These are phyloP conservation scores for Fistulifera pelliculosa DNA, from an alignment of 108 stramenopile genomes.

Conservation along the genomic window DNA sequence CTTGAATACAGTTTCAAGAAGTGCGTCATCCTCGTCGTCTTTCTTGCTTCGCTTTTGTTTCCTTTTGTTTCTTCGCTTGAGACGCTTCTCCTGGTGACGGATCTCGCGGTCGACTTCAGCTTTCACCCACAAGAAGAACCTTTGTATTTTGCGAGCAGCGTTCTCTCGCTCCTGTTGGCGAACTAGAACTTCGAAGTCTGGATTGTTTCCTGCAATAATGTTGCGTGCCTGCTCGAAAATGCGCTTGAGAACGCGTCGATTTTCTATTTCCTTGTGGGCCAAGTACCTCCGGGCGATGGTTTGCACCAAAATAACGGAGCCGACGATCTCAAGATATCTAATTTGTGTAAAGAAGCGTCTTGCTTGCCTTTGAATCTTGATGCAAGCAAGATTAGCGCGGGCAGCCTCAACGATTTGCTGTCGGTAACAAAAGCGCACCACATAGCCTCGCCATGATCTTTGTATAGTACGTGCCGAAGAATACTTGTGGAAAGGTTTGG, in stretches of 20 bases:
- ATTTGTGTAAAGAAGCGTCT: background rate
- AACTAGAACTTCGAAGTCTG: too few relatives aligned
- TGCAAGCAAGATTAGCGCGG: background rate
- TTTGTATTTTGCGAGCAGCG: conserved; percentile 54
- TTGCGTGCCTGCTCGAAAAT: conserved; percentile 16
- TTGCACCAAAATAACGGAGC: conserved; percentile 50
- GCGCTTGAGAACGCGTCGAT: background rate
- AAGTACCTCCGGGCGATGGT: conserved; percentile 27
- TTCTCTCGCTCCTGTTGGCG: background rate
- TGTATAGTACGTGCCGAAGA: conserved; percentile 11
- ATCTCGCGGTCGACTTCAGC: conserved; percentile 59
- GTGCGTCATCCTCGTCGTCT: conserved; percentile 21
- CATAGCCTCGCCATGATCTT: conserved; percentile 5
- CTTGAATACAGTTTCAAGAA: conserved; percentile 42
- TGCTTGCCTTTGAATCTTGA: background rate
- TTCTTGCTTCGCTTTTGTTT: conserved; percentile 28
- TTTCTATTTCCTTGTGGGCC: background rate
- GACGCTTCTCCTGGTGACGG: conserved; percentile 10
- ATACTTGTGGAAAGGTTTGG: background rate
- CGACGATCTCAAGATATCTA: conserved; percentile 15
- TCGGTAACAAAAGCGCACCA: background rate
- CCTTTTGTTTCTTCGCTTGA: conserved; percentile 29
- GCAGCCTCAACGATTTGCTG: background rate
- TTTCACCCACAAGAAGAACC: conserved; percentile 62
- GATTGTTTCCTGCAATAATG: conserved; percentile 1